Evolutionary conservation across 2,329 filamentous ascomycete species (phyloP).

Genomic region (Xylariaceae sp.): DNA sequence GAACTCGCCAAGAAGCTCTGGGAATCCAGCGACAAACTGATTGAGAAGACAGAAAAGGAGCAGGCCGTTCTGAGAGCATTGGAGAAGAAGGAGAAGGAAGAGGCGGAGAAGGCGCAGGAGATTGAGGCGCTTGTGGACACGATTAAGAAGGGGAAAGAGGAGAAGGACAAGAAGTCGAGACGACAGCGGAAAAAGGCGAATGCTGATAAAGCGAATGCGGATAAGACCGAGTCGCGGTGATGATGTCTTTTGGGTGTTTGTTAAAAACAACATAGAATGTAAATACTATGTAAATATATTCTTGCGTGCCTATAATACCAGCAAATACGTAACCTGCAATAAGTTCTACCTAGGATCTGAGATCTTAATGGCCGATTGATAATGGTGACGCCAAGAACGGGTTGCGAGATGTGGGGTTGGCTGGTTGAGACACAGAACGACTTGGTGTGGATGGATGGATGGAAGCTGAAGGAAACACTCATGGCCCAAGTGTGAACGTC

Average conservation of each 20-base stretch:
- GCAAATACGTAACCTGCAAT: neutral
- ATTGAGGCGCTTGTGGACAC: slow-evolving; percentile 27
- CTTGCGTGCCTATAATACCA: neutral
- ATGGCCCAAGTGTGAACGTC: neutral
- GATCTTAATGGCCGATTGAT: neutral
- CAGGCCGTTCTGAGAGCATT: slow-evolving; percentile 48
- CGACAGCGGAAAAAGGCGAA: slow-evolving; percentile 31
- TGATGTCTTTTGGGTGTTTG: neutral
- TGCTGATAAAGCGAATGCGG: slow-evolving; percentile 19
- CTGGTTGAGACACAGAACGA: slow-evolving; percentile 24
- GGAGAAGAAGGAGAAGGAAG: slow-evolving; percentile 37
- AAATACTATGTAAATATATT: neutral
- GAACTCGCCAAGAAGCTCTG: slow-evolving; percentile 77
- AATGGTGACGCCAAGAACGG: no score
- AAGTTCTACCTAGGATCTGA: neutral
- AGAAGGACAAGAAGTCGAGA: slow-evolving; percentile 31
- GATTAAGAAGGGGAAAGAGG: slow-evolving; percentile 34
- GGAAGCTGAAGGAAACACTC: neutral
- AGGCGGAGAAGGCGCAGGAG: slow-evolving; percentile 30
- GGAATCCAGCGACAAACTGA: slow-evolving; percentile 80
- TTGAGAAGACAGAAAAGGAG: slow-evolving; percentile 76
- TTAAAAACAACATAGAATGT: neutral
- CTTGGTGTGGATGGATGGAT: slow-evolving; percentile 7
- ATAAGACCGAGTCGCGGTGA: slow-evolving; percentile 14
- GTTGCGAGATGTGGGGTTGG: no score